Conservation (phyloP, 768 basidiomycete species). For the Lentinula lateritia region DNA sequence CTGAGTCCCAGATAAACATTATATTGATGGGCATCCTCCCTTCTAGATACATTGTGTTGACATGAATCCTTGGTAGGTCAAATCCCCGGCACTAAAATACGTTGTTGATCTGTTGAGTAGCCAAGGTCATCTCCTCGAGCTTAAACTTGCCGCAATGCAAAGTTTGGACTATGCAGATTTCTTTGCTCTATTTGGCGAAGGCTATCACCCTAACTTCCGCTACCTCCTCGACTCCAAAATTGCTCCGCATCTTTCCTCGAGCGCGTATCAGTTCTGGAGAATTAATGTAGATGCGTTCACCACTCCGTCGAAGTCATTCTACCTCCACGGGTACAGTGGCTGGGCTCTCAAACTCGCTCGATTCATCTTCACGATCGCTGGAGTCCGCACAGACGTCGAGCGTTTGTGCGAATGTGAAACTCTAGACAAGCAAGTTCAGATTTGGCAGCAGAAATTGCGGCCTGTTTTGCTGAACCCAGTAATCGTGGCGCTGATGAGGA, state of each 20-base stretch:
- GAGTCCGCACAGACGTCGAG: slow-evolving; percentile 50
- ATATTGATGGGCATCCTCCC: background rate
- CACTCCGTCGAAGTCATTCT: slow-evolving; percentile 47
- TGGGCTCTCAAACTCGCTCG: slow-evolving; percentile 61
- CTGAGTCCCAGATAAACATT: background rate
- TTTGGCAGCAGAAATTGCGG: slow-evolving; percentile 56
- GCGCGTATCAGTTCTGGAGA: slow-evolving; percentile 76
- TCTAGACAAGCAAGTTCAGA: slow-evolving; percentile 48
- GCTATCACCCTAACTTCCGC: slow-evolving; percentile 55
- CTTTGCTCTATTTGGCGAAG: slow-evolving; percentile 63
- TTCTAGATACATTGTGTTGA: slow-evolving; percentile 63
- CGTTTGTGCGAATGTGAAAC: slow-evolving; percentile 50
- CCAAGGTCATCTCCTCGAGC: slow-evolving; percentile 74
- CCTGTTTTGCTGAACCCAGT: slow-evolving; percentile 57
- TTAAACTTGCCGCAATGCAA: slow-evolving; percentile 67
- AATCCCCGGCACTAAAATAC: background rate
- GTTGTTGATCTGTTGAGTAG: slow-evolving; percentile 20
- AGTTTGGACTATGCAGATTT: slow-evolving; percentile 54
- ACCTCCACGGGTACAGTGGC: slow-evolving; percentile 62
- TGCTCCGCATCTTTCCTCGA: slow-evolving; percentile 63
- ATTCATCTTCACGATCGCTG: slow-evolving; percentile 53
- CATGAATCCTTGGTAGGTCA: slow-evolving; percentile 54
- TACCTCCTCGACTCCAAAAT: slow-evolving; percentile 53
- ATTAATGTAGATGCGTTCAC: slow-evolving; percentile 46
- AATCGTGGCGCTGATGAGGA: slow-evolving; percentile 51